Conservation (phyloP, 805 yeast genomes). For the Schwanniomyces sp. region DNA sequence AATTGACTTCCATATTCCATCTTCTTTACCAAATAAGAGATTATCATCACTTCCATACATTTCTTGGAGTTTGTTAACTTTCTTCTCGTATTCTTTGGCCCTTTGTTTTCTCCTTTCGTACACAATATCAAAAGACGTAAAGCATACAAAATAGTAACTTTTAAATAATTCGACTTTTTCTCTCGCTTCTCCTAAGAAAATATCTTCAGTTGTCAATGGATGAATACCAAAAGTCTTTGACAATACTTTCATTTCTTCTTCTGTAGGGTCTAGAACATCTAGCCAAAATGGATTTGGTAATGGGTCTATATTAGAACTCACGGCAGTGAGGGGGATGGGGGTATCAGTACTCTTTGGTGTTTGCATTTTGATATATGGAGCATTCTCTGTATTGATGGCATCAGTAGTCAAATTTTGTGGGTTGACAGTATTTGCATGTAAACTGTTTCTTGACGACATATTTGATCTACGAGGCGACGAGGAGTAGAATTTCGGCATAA, state of each 20-base stretch:
- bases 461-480: not conserved
- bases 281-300: constrained; percentile 64
- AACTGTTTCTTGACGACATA: constrained; percentile 5
- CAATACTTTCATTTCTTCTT: constrained; percentile 92
- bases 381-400: not conserved
- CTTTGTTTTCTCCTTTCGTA: constrained; percentile 63
- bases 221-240: constrained; percentile 92
- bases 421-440: not conserved
- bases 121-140: constrained; percentile 61
- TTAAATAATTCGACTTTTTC: constrained; percentile 93
- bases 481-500: constrained; percentile 23
- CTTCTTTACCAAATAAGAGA: constrained; percentile 15
- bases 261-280: constrained; percentile 89
- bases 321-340: constrained; percentile 8
- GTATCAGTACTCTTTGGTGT: not conserved
- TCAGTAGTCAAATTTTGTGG: not conserved
- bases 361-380: constrained; percentile 1
- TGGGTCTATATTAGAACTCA: constrained; percentile 4
- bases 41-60: constrained; percentile 22
- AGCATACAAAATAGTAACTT: constrained; percentile 89
- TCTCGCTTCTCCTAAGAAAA: constrained; percentile 87
- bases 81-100: constrained; percentile 46
- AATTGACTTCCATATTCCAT: constrained; percentile 14
- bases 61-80: constrained; percentile 36
- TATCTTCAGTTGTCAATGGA: constrained; percentile 95